Evolutionary conservation across 129 eudicot species (phyloP), one percentile per base, ranked within the genome.

Genomic region (Centrapalus pauciflorus): DNA sequence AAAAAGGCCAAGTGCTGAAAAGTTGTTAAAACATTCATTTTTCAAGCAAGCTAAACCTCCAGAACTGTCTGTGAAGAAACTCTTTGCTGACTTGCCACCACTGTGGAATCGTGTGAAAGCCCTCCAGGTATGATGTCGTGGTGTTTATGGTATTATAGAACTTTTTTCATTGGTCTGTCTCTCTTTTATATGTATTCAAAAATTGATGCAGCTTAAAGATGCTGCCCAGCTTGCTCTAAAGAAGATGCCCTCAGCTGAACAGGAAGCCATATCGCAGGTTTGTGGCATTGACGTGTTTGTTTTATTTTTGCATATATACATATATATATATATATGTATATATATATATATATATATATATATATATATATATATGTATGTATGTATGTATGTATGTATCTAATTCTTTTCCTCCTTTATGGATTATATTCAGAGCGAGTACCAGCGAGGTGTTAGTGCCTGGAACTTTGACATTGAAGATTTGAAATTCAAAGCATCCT

Each of bases 381-480:
- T n/a, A n/a, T n/a, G n/a, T n/a, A n/a, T n/a, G n/a, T 30, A 49
- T 60, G 13, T 21, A 8, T 64, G 21, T n/a, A n/a, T 48, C 34
- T 62, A 55, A 61, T 49, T 55, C 9, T 38, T 65, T 38, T 11
- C 1, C 1, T 26, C 28, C 3, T 21, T 57, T 26, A 66, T 23
- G 71, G 71, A 46, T 75, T 61, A 56, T 34, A 16, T 57, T 43
- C 95, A 93, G 99, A 93, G 91, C 54, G 96, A 89, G 86, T 93
- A 93, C 77, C 90, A 93, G 73, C 86, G 96, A 84, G 99, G 99
- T 73, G 99, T 93, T 23, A 93, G 99, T 80, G 96, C 95, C 24
- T 93, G 99, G 99, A 93, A 93, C 84, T 93, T 93, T 69, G 95
- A 93, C 67, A 23, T 93, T 69, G 90, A 89, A 77, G 99, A 93